Evolutionary conservation across 1,284 basidiomycete genomes (phyloP).

Genomic region (Austroboletus niveus): DNA sequence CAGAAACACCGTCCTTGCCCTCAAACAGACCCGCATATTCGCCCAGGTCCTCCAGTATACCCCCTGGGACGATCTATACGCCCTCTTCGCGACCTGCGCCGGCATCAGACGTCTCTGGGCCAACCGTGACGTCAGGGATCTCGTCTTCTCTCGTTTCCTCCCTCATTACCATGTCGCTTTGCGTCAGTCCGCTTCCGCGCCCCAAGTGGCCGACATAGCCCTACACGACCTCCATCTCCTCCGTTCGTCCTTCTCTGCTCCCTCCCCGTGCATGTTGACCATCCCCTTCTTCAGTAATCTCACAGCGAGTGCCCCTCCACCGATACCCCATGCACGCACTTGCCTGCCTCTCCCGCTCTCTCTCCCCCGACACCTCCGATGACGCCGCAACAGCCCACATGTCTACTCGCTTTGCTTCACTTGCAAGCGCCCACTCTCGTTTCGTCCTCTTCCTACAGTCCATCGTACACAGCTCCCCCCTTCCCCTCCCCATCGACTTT

Average conservation of each 20-base stretch:
- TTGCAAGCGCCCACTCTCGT: slow-evolving; percentile 66
- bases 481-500: slow-evolving; percentile 44
- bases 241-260: slow-evolving; percentile 42
- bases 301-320: slow-evolving; percentile 59
- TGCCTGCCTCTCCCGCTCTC: slow-evolving; percentile 41
- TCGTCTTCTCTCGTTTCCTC: slow-evolving; percentile 57
- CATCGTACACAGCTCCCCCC: slow-evolving; percentile 55
- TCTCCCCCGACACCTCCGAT: slow-evolving; percentile 34
- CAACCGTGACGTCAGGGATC: slow-evolving; percentile 42
- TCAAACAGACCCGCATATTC: slow-evolving; percentile 45
- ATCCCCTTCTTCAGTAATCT: slow-evolving; percentile 48
- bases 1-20: slow-evolving; percentile 21
- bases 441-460: slow-evolving; percentile 71
- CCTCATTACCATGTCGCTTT: slow-evolving; percentile 53
- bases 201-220: slow-evolving; percentile 49
- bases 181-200: slow-evolving; percentile 38
- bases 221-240: slow-evolving; percentile 60
- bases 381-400: slow-evolving; percentile 24
- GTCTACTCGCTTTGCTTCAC: slow-evolving; percentile 42
- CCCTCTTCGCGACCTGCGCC: slow-evolving; percentile 51
- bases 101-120: slow-evolving; percentile 46
- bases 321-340: slow-evolving; percentile 58
- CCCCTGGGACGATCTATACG: slow-evolving; percentile 53
- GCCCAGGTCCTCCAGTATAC: slow-evolving; percentile 41
- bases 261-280: slow-evolving; percentile 9